Evolutionary conservation across 1,284 basidiomycete species (phyloP).

Genomic region (Acaromyces ingoldii): DNA sequence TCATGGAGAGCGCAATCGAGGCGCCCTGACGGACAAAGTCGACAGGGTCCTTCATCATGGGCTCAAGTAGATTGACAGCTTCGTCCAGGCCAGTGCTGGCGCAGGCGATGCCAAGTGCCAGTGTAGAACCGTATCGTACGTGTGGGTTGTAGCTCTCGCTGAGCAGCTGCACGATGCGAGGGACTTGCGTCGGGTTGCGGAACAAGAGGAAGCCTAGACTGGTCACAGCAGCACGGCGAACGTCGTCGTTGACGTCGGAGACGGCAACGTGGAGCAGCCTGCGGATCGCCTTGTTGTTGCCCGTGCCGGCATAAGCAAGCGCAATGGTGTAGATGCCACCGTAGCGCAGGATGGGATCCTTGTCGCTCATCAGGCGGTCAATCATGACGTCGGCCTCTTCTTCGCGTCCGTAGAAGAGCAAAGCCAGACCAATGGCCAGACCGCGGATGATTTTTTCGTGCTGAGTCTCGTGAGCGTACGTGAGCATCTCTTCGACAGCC

Average conservation of each 20-base stretch:
- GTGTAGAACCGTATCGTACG: slow-evolving; percentile 50
- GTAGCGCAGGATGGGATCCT: slow-evolving; percentile 50
- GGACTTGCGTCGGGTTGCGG: slow-evolving; percentile 51
- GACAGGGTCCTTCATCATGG: slow-evolving; percentile 50
- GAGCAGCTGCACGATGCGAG: slow-evolving; percentile 49
- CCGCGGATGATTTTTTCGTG: slow-evolving; percentile 52
- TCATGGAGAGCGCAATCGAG: slow-evolving; percentile 47
- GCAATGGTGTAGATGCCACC: slow-evolving; percentile 50
- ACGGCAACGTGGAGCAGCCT: slow-evolving; percentile 48
- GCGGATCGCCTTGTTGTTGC: slow-evolving; percentile 49
- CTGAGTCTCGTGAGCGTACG: slow-evolving; percentile 51
- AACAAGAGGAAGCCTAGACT: slow-evolving; percentile 48
- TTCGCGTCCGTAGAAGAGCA: slow-evolving; percentile 50
- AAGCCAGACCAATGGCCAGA: slow-evolving; percentile 49
- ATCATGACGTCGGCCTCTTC: slow-evolving; percentile 46
- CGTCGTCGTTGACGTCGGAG: slow-evolving; percentile 50
- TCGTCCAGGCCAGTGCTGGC: slow-evolving; percentile 50
- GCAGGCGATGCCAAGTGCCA: slow-evolving; percentile 50
- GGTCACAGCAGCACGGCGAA: slow-evolving; percentile 49
- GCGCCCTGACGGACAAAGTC: slow-evolving; percentile 51
- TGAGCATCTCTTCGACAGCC: slow-evolving; percentile 51
- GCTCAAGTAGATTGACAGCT: slow-evolving; percentile 48
- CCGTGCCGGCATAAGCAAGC: slow-evolving; percentile 51
- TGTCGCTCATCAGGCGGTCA: slow-evolving; percentile 45
- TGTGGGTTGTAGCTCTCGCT: slow-evolving; percentile 51